A percentile compares a stretch with the other conserved stretches of the same genome.
These are phyloP conservation scores for Articulospora tetracladia DNA, from an alignment of 495 filamentous ascomycete genomes.

Conservation along the genomic window DNA sequence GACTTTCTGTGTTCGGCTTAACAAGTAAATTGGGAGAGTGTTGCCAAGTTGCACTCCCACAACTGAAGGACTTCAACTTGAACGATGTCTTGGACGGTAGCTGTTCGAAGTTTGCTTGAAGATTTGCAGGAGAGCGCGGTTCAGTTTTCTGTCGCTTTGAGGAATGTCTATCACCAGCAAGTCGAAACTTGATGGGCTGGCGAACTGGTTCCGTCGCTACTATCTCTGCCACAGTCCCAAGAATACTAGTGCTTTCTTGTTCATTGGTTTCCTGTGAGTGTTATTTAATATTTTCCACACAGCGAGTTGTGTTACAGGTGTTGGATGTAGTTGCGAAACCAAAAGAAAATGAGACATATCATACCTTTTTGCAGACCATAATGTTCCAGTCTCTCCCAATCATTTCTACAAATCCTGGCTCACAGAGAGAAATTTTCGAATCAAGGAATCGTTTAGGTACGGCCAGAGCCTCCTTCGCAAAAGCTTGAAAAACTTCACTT, in stretches of 20 bases:
- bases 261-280: too few species aligned
- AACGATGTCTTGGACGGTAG: neutral
- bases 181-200: neutral
- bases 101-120: neutral
- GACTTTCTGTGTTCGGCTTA: neutral
- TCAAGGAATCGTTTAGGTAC: neutral
- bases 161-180: neutral
- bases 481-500: neutral
- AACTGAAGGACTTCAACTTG: neutral
- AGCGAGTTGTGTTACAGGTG: too few species aligned
- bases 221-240: neutral
- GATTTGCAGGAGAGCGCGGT: neutral
- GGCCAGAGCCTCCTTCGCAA: neutral
- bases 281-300: too few species aligned
- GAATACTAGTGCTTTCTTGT: neutral
- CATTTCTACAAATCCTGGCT: neutral
- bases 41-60: neutral
- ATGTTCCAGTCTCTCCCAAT: too few species aligned
- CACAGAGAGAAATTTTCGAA: neutral
- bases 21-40: neutral
- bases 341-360: neutral
- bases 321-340: too few species aligned
- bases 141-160: neutral
- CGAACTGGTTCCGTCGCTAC: neutral
- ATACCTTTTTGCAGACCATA: neutral